These are phyloP conservation scores for Apodospora peruviana DNA, from an alignment of 495 filamentous ascomycete species.

Conservation along the genomic window DNA sequence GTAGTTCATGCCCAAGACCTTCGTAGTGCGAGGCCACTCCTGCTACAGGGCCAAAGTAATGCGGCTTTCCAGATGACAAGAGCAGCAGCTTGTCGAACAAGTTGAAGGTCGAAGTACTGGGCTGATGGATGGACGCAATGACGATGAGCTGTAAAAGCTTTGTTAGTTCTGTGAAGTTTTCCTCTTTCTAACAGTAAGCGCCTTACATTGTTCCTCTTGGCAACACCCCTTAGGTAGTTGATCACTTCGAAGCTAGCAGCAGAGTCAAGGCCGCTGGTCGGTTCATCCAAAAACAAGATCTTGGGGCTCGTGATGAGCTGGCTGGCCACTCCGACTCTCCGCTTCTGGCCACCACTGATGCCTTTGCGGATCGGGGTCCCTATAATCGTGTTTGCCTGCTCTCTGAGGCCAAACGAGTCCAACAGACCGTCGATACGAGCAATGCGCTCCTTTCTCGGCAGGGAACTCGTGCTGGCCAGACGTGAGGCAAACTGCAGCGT, in stretches of 20 bases:
- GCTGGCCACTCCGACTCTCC: conserved; percentile 68
- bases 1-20: conserved; percentile 52
- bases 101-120: conserved; percentile 67
- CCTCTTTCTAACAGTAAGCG: background rate
- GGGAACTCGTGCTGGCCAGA: conserved; percentile 50
- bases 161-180: conserved; percentile 45
- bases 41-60: conserved; percentile 60
- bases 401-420: conserved; percentile 69
- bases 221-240: conserved; percentile 68
- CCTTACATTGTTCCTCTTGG: conserved; percentile 56
- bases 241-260: conserved; percentile 79
- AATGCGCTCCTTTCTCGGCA: conserved; percentile 53
- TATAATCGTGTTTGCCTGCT: conserved; percentile 61
- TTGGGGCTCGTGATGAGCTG: conserved; percentile 74
- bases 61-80: conserved; percentile 60
- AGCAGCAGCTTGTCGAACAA: conserved; percentile 75
- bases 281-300: conserved; percentile 78
- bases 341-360: conserved; percentile 75
- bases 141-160: conserved; percentile 59
- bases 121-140: conserved; percentile 75
- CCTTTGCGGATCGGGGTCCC: conserved; percentile 77
- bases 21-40: conserved; percentile 54
- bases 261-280: conserved; percentile 73
- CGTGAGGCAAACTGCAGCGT: conserved; percentile 72
- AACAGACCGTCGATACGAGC: conserved; percentile 82